Percentiles rank a stretch among this genome's conserved stretches.
Evolutionary conservation across 169 alveolate genomes (phyloP).

Genomic region (Ichthyophthirius multifiliis): DNA sequence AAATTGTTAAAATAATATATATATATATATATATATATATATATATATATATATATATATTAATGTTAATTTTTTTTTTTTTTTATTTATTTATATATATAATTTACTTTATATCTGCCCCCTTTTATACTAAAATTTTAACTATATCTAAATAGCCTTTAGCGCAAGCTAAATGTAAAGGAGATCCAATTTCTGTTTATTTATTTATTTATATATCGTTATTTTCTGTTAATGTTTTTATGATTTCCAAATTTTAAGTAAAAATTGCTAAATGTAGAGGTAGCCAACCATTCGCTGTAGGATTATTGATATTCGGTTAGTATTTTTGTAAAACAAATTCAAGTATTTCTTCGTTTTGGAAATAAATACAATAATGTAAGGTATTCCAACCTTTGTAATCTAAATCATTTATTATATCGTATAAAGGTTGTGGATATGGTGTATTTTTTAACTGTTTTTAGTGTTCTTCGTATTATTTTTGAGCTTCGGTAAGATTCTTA

Average conservation of each 20-base stretch:
- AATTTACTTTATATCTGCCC: too few relatives aligned
- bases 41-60: too few relatives aligned
- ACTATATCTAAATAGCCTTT: not conserved
- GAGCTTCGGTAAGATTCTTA: too few relatives aligned
- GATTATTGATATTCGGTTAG: constrained; percentile 19
- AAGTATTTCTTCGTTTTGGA: constrained; percentile 3
- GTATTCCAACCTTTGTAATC: constrained; percentile 39
- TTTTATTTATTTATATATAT: too few relatives aligned
- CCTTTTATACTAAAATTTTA: not conserved
- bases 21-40: too few relatives aligned
- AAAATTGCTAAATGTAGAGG: constrained; percentile 32
- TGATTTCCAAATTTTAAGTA: constrained; percentile 1
- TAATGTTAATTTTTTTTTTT: too few relatives aligned
- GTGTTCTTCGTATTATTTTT: too few relatives aligned
- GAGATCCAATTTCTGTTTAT: not conserved
- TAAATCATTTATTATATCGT: not conserved
- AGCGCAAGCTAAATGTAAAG: not conserved
- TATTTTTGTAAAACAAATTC: not conserved
- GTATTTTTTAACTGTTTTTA: too few relatives aligned
- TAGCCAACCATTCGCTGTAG: constrained; percentile 32
- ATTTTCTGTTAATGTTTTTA: not conserved
- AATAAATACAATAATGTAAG: constrained; percentile 26
- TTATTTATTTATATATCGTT: not conserved
- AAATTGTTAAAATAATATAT: too few relatives aligned
- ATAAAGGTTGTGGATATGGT: too few relatives aligned